phyloP scores from a whole-genome alignment of 768 basidiomycete species.

The Phanerochaete sordida region DNA sequence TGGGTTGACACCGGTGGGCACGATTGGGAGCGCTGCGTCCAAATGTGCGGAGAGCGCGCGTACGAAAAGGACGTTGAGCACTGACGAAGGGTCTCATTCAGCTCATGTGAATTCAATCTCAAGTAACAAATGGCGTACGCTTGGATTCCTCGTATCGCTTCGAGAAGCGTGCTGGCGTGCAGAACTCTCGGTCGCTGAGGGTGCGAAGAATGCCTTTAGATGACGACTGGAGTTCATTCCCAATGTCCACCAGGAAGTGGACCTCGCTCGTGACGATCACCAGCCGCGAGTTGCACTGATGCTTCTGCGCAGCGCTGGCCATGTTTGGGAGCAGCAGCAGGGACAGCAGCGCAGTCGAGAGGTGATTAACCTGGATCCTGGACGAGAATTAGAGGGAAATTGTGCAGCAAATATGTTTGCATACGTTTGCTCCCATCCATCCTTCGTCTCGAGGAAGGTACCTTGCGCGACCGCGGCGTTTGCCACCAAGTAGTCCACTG shows the following conservation, averaged over 20 bases:
- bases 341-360: conserved; percentile 37
- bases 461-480: conserved; percentile 21
- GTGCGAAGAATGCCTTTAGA: conserved; percentile 23
- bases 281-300: conserved; percentile 13
- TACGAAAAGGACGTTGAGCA: conserved; percentile 33
- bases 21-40: conserved; percentile 22
- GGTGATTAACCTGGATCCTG: conserved; percentile 47
- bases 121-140: not conserved
- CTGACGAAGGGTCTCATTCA: conserved; percentile 30
- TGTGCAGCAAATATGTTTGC: not conserved
- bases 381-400: not conserved
- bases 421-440: conserved; percentile 27
- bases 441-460: conserved; percentile 25
- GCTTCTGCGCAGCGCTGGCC: conserved; percentile 31
- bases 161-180: conserved; percentile 14
- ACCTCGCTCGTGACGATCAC: conserved; percentile 42
- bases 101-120: not conserved
- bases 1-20: conserved; percentile 30
- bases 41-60: conserved; percentile 32
- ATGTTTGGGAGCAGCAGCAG: conserved; percentile 42
- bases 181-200: conserved; percentile 26
- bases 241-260: conserved; percentile 25
- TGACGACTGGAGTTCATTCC: not conserved
- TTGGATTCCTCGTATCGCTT: not conserved
- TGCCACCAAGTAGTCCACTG: conserved; percentile 26